phyloP scores from a whole-genome alignment of 768 basidiomycete species.

The Boletus pseudo-olivaceus region DNA sequence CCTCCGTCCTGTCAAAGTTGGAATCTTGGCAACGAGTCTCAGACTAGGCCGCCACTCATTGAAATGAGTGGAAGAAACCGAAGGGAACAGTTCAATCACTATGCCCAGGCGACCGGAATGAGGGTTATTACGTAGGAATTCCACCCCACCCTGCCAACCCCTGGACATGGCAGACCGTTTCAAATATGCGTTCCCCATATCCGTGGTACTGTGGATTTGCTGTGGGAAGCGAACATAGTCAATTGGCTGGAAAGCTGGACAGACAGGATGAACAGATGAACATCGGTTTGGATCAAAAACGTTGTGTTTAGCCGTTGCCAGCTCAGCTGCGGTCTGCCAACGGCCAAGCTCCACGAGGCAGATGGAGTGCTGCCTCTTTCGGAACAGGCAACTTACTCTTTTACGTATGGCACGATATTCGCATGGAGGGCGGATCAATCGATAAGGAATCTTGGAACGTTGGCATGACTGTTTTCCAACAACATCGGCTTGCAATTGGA shows the following conservation, averaged over 20 bases:
- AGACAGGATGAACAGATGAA: neutral
- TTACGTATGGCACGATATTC: neutral
- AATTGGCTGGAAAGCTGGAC: neutral
- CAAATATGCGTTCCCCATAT: neutral
- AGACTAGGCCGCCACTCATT: neutral
- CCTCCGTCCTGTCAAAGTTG: neutral
- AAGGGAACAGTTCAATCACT: neutral
- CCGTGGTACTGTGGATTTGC: neutral
- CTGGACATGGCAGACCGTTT: neutral
- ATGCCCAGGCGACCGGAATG: neutral
- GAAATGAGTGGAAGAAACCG: neutral
- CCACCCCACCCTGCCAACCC: conserved; percentile 6
- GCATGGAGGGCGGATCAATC: neutral
- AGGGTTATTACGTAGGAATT: neutral
- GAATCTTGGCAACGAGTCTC: neutral
- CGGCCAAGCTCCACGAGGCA: conserved; percentile 17
- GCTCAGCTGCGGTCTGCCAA: conserved; percentile 13
- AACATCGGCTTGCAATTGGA: neutral
- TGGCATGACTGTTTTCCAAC: conserved; percentile 1
- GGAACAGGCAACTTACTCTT: neutral
- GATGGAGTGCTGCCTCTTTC: neutral
- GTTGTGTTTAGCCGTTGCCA: conserved; percentile 1
- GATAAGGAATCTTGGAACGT: neutral
- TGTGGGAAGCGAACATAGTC: neutral
- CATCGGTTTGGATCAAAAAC: conserved; percentile 6